These are phyloP conservation scores for Rhizopus stolonifer DNA, from an alignment of 371 early-diverging fungal species.

Conservation along the genomic window DNA sequence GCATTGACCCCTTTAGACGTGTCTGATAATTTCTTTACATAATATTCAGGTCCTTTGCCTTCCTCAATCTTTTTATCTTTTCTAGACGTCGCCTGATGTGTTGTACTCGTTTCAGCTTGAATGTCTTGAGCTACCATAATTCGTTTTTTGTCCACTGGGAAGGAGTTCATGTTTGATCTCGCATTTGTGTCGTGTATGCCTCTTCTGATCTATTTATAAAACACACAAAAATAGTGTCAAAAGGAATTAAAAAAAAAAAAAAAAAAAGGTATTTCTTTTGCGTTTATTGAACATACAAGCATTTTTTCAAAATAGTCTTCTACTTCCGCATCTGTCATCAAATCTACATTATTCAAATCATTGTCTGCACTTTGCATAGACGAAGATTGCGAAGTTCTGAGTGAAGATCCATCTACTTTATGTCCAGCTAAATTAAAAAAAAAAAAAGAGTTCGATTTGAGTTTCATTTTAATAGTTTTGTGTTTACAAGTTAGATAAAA, in stretches of 20 bases:
- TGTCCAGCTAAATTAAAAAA: slow-evolving; percentile 24
- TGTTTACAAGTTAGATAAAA: slow-evolving; percentile 2
- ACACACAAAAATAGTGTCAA: too few species aligned
- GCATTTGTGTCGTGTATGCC: slow-evolving; percentile 45
- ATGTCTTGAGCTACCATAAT: slow-evolving; percentile 53
- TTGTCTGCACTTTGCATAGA: slow-evolving; percentile 31
- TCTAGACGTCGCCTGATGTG: slow-evolving; percentile 12
- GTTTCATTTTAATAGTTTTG: too few species aligned
- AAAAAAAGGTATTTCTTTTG: neutral
- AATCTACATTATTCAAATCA: slow-evolving; percentile 19
- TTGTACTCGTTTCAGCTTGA: slow-evolving; percentile 32
- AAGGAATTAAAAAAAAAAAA: neutral
- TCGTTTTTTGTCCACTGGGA: slow-evolving; percentile 49
- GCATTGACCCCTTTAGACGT: slow-evolving; percentile 52
- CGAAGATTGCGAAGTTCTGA: slow-evolving; percentile 31
- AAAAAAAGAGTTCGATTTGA: too few species aligned
- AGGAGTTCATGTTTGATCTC: slow-evolving; percentile 38
- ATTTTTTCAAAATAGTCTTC: slow-evolving; percentile 49
- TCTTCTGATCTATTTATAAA: slow-evolving; percentile 35
- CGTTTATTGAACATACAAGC: slow-evolving; percentile 31
- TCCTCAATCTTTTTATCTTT: slow-evolving; percentile 43
- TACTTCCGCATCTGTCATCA: slow-evolving; percentile 31
- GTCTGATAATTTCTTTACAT: slow-evolving; percentile 56
- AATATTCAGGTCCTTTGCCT: slow-evolving; percentile 62
- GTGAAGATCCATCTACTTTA: slow-evolving; percentile 19